Evolutionary conservation across 257 asterid genomes (phyloP), one percentile per base, ranked within the genome.

Genomic region (Prunella vulgaris): DNA sequence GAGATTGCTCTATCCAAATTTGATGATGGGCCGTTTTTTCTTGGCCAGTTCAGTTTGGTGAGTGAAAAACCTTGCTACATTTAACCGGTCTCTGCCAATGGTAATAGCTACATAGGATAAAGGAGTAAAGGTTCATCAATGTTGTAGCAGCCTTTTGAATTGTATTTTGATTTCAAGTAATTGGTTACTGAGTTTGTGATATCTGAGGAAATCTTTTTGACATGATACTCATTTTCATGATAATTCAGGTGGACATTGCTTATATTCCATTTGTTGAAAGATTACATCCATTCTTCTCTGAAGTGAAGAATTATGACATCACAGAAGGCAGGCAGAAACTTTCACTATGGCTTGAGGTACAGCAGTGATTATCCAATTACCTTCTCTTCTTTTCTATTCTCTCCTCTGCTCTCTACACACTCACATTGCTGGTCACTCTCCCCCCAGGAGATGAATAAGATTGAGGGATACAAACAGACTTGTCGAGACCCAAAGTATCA

Each of bases 41-140:
- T 92, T 42, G 98, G 98, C 80, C 76, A 79, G 46, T 86, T 92
- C 56, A 92, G 96, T 81, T 80, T 89, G 84, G 95, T 86, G 67
- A 76, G 91, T 67, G 62, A 42, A 60, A 46, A 49, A 33, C 66
- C 35, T 0, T 33, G 52, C 33, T 63, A 14, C 20, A 21, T 71
- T 18, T 22, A 54, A 20, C 28, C 15, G 5, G 58, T 61, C 49
- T 49, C 15, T 17, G 51, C 10, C 3, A 58, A 38, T 46, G 51
- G 18, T 44, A 5, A 44, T 44, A 44, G 20, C 7, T 14, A 44
- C 4, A n/a, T 44, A 12, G 18, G 20, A 30, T 24, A 20, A 62
- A 14, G 7, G 57, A 48, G 32, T 1, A 35, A 22, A 30, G 7
- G 10, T 69, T 44, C 68, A 28, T 14, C 21, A 48, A 42, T 42